phyloP scores from a whole-genome alignment of 805 yeast species.

The Sugiyamaella lignohabitans region DNA sequence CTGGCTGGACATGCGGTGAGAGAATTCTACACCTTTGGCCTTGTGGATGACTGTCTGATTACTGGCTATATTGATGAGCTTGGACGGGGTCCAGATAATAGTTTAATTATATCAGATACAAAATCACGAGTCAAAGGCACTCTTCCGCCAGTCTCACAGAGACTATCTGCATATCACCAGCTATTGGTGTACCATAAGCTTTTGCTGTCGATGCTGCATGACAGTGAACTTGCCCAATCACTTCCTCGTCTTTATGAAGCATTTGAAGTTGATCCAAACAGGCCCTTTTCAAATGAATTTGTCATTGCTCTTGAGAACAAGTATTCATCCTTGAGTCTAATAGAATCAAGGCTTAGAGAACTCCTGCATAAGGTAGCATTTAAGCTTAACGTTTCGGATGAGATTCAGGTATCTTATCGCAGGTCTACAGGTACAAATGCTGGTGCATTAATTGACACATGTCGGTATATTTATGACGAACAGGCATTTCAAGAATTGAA shows the following conservation, averaged over 20 bases:
- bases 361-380: background rate
- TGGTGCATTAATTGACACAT: background rate
- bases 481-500: slow-evolving; percentile 10
- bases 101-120: slow-evolving; percentile 24
- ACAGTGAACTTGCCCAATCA: background rate
- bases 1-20: slow-evolving; percentile 14
- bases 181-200: slow-evolving; percentile 25
- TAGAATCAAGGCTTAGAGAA: background rate
- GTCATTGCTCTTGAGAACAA: too few relatives aligned
- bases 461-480: slow-evolving; percentile 14
- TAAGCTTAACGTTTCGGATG: background rate
- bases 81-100: background rate
- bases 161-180: slow-evolving; percentile 31
- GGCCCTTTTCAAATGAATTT: slow-evolving; percentile 5
- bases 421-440: background rate
- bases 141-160: slow-evolving; percentile 18
- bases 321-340: too few relatives aligned
- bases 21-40: slow-evolving; percentile 29
- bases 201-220: slow-evolving; percentile 13
- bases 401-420: background rate
- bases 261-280: slow-evolving; percentile 8
- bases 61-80: slow-evolving; percentile 28
- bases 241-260: slow-evolving; percentile 4
- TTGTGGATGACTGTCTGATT: slow-evolving; percentile 14
- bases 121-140: slow-evolving; percentile 21